Evolutionary conservation across 495 filamentous ascomycete genomes (phyloP), one percentile per base, ranked within the genome.

Genomic region (Penicillium manginii): DNA sequence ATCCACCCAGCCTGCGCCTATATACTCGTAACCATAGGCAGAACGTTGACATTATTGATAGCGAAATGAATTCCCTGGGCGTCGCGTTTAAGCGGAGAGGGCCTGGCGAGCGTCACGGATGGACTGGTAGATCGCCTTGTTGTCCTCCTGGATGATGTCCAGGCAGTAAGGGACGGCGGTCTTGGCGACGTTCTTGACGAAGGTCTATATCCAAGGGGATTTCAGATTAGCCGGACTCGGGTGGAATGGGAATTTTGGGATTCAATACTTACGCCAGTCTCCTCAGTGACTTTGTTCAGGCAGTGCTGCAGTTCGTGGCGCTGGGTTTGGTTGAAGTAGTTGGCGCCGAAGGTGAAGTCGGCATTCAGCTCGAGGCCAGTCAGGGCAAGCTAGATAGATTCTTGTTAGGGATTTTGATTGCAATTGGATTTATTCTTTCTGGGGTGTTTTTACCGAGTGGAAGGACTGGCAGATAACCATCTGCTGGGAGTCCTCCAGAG

Each of bases 391-490:
- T 58, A n/a, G 14, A 5, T 14, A 54, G 10, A 18, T 17, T n/a
- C 8, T 47, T 26, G 18, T 45, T 45, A 45, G 35, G 26, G 26
- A 29, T 8, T 29, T 29, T 29, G 26, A 8, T 29, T 29, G 26
- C 26, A 29, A 29, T 39, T 39, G 12, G 8, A 39, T 39, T 39
- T 4, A 3, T 43, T 43, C 17, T 21, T 43, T 19, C 19, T 15
- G 35, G 40, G n/a, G 8, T 17, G 40, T 19, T 54, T 49, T 7
- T 48, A 58, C 56, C 18, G 56, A 58, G 56, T 58, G 56, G 56
- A 52, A 58, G 17, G 56, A 29, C 56, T 58, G 56, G 56, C 56
- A 58, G 49, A 58, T 52, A 21, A 59, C 57, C 23, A 59, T 43
- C 43, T 59, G 51, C 26, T 51, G 33, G 29, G 50, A 29, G 7